Percentiles rank a stretch among this genome's conserved stretches.
phyloP scores from a whole-genome alignment of 352 stramenopile species.

The Thraustochytrium striatum region DNA sequence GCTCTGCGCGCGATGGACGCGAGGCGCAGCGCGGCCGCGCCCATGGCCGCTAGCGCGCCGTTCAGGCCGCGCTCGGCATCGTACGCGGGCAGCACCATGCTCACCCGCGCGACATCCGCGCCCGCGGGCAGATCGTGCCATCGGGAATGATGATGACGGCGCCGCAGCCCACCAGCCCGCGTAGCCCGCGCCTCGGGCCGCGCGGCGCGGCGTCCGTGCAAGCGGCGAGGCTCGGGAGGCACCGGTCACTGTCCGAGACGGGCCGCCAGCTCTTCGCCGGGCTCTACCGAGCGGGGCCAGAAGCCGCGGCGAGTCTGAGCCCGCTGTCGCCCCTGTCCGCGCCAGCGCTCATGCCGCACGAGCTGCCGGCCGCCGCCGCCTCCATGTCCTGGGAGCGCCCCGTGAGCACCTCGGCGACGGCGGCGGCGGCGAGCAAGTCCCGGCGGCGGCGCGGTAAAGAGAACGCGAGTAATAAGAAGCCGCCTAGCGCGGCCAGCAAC shows the following conservation, averaged over 20 bases:
- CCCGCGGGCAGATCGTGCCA: no score
- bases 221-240: no score
- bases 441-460: neutral
- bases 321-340: neutral
- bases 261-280: constrained; percentile 28
- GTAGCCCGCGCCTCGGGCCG: no score
- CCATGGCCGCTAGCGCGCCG: no score
- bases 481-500: neutral
- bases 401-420: neutral
- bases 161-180: no score
- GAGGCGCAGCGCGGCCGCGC: no score
- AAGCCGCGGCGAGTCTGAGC: neutral
- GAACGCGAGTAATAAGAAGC: neutral
- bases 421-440: neutral
- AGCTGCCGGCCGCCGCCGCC: neutral
- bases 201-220: no score
- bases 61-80: no score
- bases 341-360: neutral
- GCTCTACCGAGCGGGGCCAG: neutral
- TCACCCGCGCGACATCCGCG: no score
- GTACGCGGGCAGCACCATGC: no score
- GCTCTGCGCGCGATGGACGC: no score
- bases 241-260: constrained; percentile 26
- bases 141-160: no score
- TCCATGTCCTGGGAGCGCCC: neutral